A percentile compares a stretch with the other conserved stretches of the same genome.
These are phyloP conservation scores for Taphrina communis DNA, from an alignment of 1,139 yeast species.

Conservation along the genomic window DNA sequence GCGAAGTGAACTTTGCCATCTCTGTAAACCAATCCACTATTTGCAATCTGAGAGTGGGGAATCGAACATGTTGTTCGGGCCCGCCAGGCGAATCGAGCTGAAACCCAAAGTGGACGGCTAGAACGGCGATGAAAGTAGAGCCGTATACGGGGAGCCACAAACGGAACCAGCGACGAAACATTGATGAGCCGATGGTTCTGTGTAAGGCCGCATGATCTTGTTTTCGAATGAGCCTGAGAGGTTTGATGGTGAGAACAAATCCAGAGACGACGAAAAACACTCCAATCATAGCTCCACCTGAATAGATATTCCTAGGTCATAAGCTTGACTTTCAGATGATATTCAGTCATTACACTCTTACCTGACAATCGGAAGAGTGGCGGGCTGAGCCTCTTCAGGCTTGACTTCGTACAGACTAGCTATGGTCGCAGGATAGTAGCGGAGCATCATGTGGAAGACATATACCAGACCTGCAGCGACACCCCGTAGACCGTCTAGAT, in stretches of 20 bases:
- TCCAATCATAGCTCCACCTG: background rate
- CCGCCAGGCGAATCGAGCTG: background rate
- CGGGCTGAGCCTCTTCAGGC: background rate
- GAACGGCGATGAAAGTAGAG: conserved; percentile 3
- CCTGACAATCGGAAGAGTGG: background rate
- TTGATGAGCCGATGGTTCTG: background rate
- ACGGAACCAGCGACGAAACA: conserved; percentile 2
- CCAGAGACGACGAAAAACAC: conserved; percentile 23
- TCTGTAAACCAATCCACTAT: background rate
- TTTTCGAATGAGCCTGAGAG: background rate
- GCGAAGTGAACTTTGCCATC: too few relatives aligned
- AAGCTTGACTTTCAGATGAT: background rate
- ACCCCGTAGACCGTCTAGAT: background rate
- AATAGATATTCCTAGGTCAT: background rate
- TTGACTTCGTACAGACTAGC: background rate
- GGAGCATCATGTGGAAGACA: background rate
- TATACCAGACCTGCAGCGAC: background rate
- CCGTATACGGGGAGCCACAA: background rate
- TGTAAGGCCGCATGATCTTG: background rate
- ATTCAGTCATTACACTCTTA: background rate
- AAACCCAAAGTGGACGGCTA: background rate
- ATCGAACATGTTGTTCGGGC: background rate
- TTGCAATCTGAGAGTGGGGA: background rate
- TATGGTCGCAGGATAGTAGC: background rate
- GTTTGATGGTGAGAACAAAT: background rate